Percentiles rank a stretch among this genome's conserved stretches.
These are phyloP conservation scores for Sordariomycetes sp. DNA, from an alignment of 2,329 filamentous ascomycete genomes.

Conservation along the genomic window DNA sequence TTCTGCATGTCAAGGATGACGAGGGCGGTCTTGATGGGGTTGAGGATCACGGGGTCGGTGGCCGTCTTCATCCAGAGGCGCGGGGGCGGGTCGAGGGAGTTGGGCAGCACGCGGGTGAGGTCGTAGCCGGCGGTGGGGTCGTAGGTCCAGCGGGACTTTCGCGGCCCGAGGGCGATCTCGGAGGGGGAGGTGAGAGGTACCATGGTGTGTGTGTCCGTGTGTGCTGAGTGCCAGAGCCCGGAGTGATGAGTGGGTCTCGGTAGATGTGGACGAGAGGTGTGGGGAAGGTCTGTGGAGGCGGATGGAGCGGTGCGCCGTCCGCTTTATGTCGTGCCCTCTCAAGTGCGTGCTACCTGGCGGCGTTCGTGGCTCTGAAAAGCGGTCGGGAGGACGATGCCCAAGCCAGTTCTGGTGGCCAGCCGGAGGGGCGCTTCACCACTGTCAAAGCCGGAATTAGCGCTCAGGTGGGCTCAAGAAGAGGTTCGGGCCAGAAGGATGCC, in stretches of 20 bases:
- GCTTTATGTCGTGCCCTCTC: background rate
- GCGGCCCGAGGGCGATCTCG: slow-evolving; percentile 3
- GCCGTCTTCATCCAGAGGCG: slow-evolving; percentile 14
- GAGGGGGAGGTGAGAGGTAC: background rate
- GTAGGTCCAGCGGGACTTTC: slow-evolving; percentile 7
- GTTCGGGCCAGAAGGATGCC: background rate
- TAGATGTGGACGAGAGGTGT: background rate
- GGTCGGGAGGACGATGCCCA: background rate
- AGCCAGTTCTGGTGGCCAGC: background rate
- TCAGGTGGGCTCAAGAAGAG: background rate
- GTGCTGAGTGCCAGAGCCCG: no score
- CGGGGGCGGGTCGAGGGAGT: background rate
- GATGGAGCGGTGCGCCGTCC: background rate
- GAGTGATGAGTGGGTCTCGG: background rate
- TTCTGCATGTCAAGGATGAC: slow-evolving; percentile 44
- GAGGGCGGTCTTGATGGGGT: slow-evolving; percentile 29
- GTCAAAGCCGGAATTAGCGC: background rate
- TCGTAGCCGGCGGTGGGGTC: slow-evolving; percentile 9
- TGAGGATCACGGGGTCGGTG: slow-evolving; percentile 21
- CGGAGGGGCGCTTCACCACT: background rate
- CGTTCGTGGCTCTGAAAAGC: background rate
- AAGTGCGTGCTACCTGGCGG: background rate
- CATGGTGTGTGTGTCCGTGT: background rate
- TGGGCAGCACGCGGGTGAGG: slow-evolving; percentile 11
- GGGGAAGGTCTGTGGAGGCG: background rate